These are phyloP conservation scores for Dichotomocladium elegans DNA, from an alignment of 371 early-diverging fungal species.

Conservation along the genomic window DNA sequence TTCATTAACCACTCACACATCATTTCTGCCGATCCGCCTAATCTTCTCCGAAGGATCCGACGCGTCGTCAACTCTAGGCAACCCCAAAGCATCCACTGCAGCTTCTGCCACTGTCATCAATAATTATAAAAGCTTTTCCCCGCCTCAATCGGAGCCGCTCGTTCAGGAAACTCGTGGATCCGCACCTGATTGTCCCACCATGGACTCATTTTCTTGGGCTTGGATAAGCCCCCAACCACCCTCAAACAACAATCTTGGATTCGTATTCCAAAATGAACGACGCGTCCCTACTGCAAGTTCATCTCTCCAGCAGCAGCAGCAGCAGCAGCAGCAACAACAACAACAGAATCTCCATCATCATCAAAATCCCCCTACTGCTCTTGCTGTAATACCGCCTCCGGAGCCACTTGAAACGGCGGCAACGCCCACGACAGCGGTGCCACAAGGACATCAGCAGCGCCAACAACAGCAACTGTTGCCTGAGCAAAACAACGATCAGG, in stretches of 20 bases:
- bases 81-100: background rate
- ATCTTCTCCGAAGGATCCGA: too few relatives aligned
- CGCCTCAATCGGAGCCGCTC: background rate
- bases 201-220: constrained; percentile 17
- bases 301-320: background rate
- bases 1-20: too few relatives aligned
- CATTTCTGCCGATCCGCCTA: too few relatives aligned
- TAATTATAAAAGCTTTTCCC: background rate
- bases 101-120: background rate
- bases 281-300: background rate
- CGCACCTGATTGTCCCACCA: constrained; percentile 8
- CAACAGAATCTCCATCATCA: background rate
- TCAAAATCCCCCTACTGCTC: constrained; percentile 6
- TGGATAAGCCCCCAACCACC: constrained; percentile 19
- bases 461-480: background rate
- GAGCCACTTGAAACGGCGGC: background rate
- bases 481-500: too few relatives aligned
- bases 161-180: constrained; percentile 5
- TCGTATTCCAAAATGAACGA: constrained; percentile 15
- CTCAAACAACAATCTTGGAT: constrained; percentile 10
- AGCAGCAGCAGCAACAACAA: background rate
- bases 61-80: background rate
- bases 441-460: constrained; percentile 10
- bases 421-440: background rate
- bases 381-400: background rate